Conservation (phyloP, 2,329 filamentous ascomycete species). For the Penicillium sp. region DNA sequence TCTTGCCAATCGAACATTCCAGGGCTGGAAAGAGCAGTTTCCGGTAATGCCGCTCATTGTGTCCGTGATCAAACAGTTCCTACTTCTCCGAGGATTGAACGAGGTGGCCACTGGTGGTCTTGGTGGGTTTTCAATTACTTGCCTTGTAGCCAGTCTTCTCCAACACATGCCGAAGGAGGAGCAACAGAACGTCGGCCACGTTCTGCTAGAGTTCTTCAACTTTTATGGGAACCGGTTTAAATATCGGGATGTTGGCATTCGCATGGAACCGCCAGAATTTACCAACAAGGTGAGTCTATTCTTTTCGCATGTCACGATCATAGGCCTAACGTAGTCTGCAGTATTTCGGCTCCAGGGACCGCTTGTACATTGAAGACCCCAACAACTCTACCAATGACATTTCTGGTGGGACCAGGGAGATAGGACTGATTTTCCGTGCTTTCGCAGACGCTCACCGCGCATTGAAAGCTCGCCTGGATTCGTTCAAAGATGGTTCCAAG, state of each 20-base stretch:
- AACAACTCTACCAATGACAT: constrained; percentile 87
- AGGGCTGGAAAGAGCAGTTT: constrained; percentile 73
- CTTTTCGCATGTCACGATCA: neutral
- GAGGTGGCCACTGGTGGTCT: constrained; percentile 90
- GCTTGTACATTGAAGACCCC: constrained; percentile 87
- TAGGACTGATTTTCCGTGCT: constrained; percentile 62
- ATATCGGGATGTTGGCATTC: constrained; percentile 68
- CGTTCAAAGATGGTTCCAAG: constrained; percentile 18
- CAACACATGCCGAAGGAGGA: constrained; percentile 75
- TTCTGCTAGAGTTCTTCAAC: constrained; percentile 84
- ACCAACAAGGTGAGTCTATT: constrained; percentile 66
- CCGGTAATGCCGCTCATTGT: constrained; percentile 86
- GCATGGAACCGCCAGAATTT: constrained; percentile 71
- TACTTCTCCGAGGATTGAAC: constrained; percentile 85
- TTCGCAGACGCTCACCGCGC: constrained; percentile 66
- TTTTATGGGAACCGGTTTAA: constrained; percentile 85
- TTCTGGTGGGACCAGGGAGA: constrained; percentile 77
- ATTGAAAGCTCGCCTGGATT: constrained; percentile 59
- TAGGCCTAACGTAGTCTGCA: constrained; percentile 28
- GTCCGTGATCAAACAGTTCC: constrained; percentile 86
- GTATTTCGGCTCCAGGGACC: constrained; percentile 58
- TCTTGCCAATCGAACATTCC: constrained; percentile 75
- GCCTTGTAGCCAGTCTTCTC: constrained; percentile 85
- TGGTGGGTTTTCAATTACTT: constrained; percentile 92
- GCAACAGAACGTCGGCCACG: constrained; percentile 71